Evolutionary conservation across 305 asterid species (phyloP).

Genomic region (Fraxinus latifolia): DNA sequence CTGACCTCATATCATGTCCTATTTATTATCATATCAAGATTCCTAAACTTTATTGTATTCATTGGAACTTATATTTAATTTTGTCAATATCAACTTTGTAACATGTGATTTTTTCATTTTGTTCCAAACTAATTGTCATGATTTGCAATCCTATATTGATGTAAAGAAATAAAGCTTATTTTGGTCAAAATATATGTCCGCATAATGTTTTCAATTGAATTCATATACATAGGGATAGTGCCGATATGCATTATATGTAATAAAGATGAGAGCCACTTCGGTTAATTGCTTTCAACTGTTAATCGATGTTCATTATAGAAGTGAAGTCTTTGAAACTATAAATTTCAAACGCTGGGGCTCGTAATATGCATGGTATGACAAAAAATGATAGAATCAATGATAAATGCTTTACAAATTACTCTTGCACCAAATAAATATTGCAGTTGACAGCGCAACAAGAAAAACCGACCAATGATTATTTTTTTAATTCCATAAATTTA

Average conservation of each 20-base stretch:
- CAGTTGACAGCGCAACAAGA: neutral
- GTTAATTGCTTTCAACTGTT: neutral
- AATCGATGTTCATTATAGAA: neutral
- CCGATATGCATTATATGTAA: neutral
- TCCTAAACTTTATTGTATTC: neutral
- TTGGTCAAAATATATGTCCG: neutral
- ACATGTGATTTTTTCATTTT: neutral
- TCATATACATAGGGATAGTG: neutral
- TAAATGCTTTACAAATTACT: neutral
- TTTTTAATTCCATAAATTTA: neutral
- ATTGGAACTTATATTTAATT: neutral
- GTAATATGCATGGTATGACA: neutral
- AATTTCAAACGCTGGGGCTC: neutral
- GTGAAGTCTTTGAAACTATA: neutral
- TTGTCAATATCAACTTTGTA: neutral
- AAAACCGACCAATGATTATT: neutral
- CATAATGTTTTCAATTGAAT: neutral
- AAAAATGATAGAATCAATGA: neutral
- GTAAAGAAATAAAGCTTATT: neutral
- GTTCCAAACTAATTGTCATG: neutral
- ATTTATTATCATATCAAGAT: neutral
- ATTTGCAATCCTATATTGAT: neutral
- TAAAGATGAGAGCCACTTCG: neutral
- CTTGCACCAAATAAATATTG: neutral
- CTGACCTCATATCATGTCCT: neutral